These are phyloP conservation scores for Boletus vinaceobasis DNA, from an alignment of 768 basidiomycete species.

Conservation along the genomic window DNA sequence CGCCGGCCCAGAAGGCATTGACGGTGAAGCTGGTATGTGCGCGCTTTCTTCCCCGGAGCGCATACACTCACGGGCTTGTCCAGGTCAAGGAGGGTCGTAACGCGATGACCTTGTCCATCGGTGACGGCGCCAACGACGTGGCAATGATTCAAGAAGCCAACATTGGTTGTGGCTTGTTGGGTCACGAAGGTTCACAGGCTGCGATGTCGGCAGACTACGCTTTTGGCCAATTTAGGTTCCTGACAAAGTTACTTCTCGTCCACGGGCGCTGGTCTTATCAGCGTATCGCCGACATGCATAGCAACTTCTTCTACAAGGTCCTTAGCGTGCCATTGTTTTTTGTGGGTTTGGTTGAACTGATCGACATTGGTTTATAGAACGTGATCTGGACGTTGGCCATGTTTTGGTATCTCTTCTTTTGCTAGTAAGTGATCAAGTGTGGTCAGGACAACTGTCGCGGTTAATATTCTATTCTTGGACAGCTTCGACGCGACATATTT, in stretches of 20 bases:
- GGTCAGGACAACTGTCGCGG: neutral
- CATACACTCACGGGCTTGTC: neutral
- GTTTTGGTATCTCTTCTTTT: slow-evolving; percentile 93
- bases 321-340: neutral
- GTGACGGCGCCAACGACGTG: slow-evolving; percentile 97
- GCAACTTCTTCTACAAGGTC: slow-evolving; percentile 97
- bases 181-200: slow-evolving; percentile 94
- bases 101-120: slow-evolving; percentile 96
- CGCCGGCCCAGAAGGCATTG: slow-evolving; percentile 96
- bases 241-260: slow-evolving; percentile 87
- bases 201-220: slow-evolving; percentile 99
- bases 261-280: slow-evolving; percentile 98
- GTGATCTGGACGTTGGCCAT: slow-evolving; percentile 90
- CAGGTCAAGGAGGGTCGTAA: slow-evolving; percentile 94
- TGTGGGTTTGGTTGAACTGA: neutral
- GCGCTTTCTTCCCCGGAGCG: neutral
- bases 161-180: slow-evolving; percentile 90
- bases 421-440: slow-evolving; percentile 49
- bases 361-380: slow-evolving; percentile 44
- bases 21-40: slow-evolving; percentile 81
- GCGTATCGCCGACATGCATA: slow-evolving; percentile 94
- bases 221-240: slow-evolving; percentile 93
- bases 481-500: slow-evolving; percentile 95
- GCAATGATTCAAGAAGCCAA: slow-evolving; percentile 99
- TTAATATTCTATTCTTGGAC: slow-evolving; percentile 17